A percentile compares a stretch with the other conserved stretches of the same genome.
Conservation (phyloP, 352 stramenopile genomes). For the Blastocystis sp. region DNA sequence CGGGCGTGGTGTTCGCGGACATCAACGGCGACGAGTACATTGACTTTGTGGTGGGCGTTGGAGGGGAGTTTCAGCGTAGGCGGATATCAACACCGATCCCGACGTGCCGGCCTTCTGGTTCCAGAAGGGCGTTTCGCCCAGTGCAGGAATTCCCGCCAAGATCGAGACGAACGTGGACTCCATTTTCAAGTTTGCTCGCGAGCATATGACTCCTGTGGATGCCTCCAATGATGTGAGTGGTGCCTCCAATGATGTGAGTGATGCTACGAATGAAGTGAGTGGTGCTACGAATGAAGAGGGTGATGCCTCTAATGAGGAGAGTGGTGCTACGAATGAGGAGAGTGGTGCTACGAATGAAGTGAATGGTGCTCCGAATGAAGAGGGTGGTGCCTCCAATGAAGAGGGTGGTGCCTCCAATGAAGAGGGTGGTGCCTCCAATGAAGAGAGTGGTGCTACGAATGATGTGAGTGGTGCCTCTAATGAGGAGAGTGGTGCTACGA, state of each 20-base stretch:
- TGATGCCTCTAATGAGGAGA: too few species aligned
- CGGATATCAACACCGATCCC: conserved; percentile 18
- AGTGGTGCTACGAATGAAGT: too few species aligned
- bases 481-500: too few species aligned
- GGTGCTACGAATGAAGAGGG: neutral
- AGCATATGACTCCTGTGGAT: conserved; percentile 56
- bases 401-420: too few species aligned
- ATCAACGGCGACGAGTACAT: conserved; percentile 54
- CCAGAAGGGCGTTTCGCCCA: conserved; percentile 21
- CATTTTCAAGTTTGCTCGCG: conserved; percentile 52
- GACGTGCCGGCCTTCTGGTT: conserved; percentile 41
- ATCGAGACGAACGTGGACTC: conserved; percentile 23
- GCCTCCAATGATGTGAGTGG: neutral
- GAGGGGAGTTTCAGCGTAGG: neutral
- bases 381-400: too few species aligned
- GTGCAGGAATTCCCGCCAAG: conserved; percentile 1
- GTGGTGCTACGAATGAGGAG: too few species aligned
- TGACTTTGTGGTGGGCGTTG: neutral
- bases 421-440: too few species aligned
- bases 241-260: neutral
- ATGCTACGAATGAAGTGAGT: neutral
- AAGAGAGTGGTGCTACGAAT: too few species aligned
- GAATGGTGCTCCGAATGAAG: too few species aligned
- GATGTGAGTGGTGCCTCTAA: too few species aligned
- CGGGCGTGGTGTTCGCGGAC: conserved; percentile 31